Conservation (phyloP, 805 yeast species). For the Lachancea dasiensis region DNA sequence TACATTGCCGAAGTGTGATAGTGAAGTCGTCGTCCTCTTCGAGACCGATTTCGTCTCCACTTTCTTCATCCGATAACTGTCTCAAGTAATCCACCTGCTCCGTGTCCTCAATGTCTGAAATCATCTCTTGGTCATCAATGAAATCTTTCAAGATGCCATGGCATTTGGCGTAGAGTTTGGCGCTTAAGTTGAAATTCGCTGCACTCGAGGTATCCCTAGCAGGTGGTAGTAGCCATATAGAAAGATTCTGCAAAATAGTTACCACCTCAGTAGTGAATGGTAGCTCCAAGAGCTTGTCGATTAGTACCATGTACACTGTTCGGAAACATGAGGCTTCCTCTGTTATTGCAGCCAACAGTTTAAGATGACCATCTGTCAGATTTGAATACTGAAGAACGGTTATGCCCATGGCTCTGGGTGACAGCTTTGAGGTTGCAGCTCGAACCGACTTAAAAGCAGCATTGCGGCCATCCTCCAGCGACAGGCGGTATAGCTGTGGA, state of each 20-base stretch:
- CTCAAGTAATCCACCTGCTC: slow-evolving; percentile 22
- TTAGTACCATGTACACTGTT: slow-evolving; percentile 1
- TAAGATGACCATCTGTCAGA: slow-evolving; percentile 3
- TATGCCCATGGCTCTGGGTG: background rate
- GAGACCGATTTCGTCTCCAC: slow-evolving; percentile 6
- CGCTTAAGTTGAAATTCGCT: background rate
- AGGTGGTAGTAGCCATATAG: slow-evolving; percentile 8
- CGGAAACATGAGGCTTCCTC: slow-evolving; percentile 3
- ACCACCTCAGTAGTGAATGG: background rate
- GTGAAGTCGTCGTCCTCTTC: slow-evolving; percentile 1
- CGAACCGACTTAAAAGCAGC: slow-evolving; percentile 5
- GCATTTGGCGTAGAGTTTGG: slow-evolving; percentile 1
- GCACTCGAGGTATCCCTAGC: background rate
- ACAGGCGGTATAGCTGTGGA: slow-evolving; percentile 2
- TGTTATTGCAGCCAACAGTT: slow-evolving; percentile 2
- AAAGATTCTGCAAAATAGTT: slow-evolving; percentile 3
- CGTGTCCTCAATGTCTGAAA: slow-evolving; percentile 12
- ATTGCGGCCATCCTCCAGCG: slow-evolving; percentile 5
- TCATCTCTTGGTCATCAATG: background rate
- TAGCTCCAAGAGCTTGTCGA: background rate
- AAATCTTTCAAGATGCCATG: background rate
- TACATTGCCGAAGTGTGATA: background rate
- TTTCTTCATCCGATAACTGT: slow-evolving; percentile 14
- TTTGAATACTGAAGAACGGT: background rate
- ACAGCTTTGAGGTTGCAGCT: slow-evolving; percentile 2